Evolutionary conservation across 345 rosid genomes (phyloP).

Genomic region (Lepidium didymum): DNA sequence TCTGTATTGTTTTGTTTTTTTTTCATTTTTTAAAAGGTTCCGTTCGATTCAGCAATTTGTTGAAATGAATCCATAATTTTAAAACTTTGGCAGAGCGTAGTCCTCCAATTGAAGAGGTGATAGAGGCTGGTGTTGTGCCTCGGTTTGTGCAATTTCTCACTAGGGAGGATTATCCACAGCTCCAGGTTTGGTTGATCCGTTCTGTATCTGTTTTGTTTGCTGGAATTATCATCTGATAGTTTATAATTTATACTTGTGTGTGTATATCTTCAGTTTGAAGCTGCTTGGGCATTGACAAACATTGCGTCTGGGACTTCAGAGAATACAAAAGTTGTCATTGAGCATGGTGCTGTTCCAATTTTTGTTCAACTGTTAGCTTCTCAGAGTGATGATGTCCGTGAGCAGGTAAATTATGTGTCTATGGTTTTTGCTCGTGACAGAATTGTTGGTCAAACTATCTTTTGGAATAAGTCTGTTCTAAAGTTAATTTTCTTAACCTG

Average conservation of each 20-base stretch:
- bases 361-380: slow-evolving; percentile 62
- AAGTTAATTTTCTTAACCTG: not conserved
- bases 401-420: slow-evolving; percentile 51
- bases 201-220: not conserved
- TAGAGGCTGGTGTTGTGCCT: slow-evolving; percentile 74
- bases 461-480: not conserved
- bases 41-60: not conserved
- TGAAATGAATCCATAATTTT: not conserved
- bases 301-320: slow-evolving; percentile 90
- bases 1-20: not conserved
- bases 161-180: slow-evolving; percentile 79
- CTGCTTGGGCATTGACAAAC: slow-evolving; percentile 88
- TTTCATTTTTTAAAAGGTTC: not conserved
- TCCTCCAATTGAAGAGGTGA: slow-evolving; percentile 87
- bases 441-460: not conserved
- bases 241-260: not conserved
- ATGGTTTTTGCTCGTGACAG: not conserved
- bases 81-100: slow-evolving; percentile 44
- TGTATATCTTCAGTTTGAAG: slow-evolving; percentile 51
- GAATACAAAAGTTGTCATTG: slow-evolving; percentile 73
- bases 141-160: slow-evolving; percentile 75
- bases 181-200: slow-evolving; percentile 44
- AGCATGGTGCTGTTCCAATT: slow-evolving; percentile 71
- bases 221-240: not conserved
- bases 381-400: slow-evolving; percentile 76